Evolutionary conservation across 1,139 yeast species (phyloP).

Genomic region (Meyerozyma smithsonii): DNA sequence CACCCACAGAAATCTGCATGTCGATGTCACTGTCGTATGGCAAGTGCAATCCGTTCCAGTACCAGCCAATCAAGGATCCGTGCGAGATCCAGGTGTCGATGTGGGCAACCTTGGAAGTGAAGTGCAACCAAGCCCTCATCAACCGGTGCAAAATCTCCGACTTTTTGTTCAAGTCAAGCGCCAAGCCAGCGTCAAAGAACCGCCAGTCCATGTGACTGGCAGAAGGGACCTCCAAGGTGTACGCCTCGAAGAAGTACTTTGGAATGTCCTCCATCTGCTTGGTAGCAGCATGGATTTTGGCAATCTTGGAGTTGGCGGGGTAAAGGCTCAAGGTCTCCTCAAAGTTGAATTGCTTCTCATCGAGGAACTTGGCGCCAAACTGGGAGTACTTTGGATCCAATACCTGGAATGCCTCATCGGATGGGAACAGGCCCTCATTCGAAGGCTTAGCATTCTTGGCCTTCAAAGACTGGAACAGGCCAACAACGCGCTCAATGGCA

Average conservation of each 20-base stretch:
- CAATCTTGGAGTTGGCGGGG: not conserved
- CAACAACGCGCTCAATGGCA: not conserved
- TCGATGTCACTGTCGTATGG: conserved; percentile 14
- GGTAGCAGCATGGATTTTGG: not conserved
- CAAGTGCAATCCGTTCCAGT: conserved; percentile 12
- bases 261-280: conserved; percentile 2
- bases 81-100: conserved; percentile 8
- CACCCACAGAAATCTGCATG: conserved; percentile 13
- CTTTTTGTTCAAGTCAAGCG: conserved; percentile 2
- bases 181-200: conserved; percentile 3
- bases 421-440: not conserved
- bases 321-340: not conserved
- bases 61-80: conserved; percentile 9
- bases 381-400: conserved; percentile 1
- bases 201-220: conserved; percentile 6
- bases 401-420: not conserved
- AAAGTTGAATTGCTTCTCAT: conserved; percentile 1
- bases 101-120: conserved; percentile 1
- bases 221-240: conserved; percentile 1
- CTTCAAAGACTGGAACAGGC: not conserved
- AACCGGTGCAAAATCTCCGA: conserved; percentile 3
- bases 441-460: not conserved
- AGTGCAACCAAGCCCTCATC: conserved; percentile 5
- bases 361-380: not conserved
- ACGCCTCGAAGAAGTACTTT: conserved; percentile 4